Conservation (phyloP, 169 alveolate species). For the Plasmodium gonderi region DNA sequence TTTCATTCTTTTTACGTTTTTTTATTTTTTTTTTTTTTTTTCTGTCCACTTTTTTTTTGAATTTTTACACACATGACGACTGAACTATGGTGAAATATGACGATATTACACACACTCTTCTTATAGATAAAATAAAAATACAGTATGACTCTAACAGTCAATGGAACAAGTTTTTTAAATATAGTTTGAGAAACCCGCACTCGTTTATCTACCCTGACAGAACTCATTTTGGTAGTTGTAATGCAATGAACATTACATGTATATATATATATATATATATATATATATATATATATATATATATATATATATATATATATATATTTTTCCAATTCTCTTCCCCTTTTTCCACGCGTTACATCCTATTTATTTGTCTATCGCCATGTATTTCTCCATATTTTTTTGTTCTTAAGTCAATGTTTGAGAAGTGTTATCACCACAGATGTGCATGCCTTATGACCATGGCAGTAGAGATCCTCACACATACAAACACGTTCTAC, state of each 20-base stretch:
- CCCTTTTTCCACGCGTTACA: too few species aligned
- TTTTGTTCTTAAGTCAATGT: too few species aligned
- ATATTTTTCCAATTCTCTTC: too few species aligned
- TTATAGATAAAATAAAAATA: constrained; percentile 48
- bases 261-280: too few species aligned
- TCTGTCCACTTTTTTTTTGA: not conserved
- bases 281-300: too few species aligned
- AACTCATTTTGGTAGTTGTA: constrained; percentile 1
- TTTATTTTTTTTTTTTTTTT: not conserved
- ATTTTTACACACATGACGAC: not conserved
- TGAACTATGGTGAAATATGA: constrained; percentile 62
- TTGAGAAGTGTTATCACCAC: too few species aligned
- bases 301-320: too few species aligned
- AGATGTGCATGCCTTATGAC: too few species aligned
- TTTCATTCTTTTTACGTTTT: not conserved
- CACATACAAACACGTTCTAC: too few species aligned
- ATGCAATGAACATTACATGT: not conserved
- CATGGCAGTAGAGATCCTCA: too few species aligned
- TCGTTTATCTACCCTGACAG: constrained; percentile 46
- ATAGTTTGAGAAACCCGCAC: constrained; percentile 67
- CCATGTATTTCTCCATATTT: too few species aligned
- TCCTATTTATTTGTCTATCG: too few species aligned
- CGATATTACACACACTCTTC: constrained; percentile 48
- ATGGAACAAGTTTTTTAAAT: constrained; percentile 58
- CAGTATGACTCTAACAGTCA: constrained; percentile 56